Conservation (phyloP, 169 alveolate genomes). For the Pseudocohnilembus persalinus region DNA sequence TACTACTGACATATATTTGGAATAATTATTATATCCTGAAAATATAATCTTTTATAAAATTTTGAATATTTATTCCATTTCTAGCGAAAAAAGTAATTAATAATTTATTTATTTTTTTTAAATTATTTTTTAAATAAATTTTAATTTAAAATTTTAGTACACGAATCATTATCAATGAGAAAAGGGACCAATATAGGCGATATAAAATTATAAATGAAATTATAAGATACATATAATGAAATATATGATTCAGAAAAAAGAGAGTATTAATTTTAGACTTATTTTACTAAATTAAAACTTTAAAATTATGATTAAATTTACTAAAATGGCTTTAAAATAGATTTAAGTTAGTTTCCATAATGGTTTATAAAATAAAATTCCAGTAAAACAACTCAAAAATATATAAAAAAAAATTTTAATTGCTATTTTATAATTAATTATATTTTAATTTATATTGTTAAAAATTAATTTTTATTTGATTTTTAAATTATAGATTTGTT, state of each 20-base stretch:
- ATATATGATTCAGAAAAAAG: neutral
- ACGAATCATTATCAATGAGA: conserved; percentile 1
- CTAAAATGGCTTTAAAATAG: neutral
- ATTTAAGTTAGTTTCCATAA: neutral
- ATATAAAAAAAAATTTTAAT: neutral
- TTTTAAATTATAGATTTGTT: conserved; percentile 4
- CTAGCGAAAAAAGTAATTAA: conserved; percentile 12
- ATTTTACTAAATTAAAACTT: no score
- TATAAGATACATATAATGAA: neutral
- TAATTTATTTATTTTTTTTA: no score
- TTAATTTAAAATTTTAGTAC: neutral
- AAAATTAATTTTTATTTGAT: neutral
- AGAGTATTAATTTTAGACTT: neutral
- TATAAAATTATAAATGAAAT: neutral
- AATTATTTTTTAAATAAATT: no score
- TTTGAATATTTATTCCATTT: conserved; percentile 8
- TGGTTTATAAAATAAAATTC: conserved; percentile 10
- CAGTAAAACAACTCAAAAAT: neutral
- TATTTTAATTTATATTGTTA: neutral
- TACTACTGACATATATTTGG: neutral
- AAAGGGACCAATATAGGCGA: neutral
- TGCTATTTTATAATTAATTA: neutral
- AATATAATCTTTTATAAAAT: conserved; percentile 20
- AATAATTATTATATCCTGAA: neutral
- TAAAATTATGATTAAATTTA: neutral